Evolutionary conservation across 164 flowering plant genomes (phyloP).

Genomic region (Dillenia suffruticosa): DNA sequence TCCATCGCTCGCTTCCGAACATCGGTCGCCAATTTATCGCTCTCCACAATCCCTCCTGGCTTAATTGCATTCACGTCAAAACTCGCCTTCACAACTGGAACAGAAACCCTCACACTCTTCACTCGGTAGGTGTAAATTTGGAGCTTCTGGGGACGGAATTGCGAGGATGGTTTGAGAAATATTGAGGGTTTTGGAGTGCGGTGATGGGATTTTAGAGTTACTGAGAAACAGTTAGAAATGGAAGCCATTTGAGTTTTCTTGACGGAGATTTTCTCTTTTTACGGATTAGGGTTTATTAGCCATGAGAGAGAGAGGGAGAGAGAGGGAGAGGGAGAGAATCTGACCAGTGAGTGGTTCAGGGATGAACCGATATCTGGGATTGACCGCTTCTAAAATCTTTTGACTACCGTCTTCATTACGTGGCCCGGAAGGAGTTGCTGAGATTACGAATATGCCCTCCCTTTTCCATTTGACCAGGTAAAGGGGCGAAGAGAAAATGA

Average conservation of each 20-base stretch:
- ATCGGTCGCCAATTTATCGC: conserved; percentile 62
- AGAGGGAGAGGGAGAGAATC: too few relatives aligned
- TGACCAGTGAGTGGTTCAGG: too few relatives aligned
- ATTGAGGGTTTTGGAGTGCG: neutral
- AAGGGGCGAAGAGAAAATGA: too few relatives aligned
- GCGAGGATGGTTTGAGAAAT: conserved; percentile 10
- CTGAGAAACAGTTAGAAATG: conserved; percentile 36
- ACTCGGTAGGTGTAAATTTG: conserved; percentile 7
- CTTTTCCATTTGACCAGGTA: too few relatives aligned
- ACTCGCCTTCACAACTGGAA: conserved; percentile 34
- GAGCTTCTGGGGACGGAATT: conserved; percentile 4
- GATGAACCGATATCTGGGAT: too few relatives aligned
- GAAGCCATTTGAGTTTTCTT: conserved; percentile 34
- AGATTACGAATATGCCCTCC: too few relatives aligned
- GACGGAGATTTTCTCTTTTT: too few relatives aligned
- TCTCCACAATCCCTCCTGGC: conserved; percentile 69
- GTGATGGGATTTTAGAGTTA: conserved; percentile 21
- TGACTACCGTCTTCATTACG: too few relatives aligned
- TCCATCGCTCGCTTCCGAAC: conserved; percentile 81
- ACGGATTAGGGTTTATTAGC: too few relatives aligned
- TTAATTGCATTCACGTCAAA: conserved; percentile 28
- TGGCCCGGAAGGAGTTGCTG: too few relatives aligned
- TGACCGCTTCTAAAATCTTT: too few relatives aligned
- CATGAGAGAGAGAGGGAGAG: too few relatives aligned
- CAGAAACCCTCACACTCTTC: conserved; percentile 14